These are phyloP conservation scores for Rhodotorula sp. DNA, from an alignment of 1,284 basidiomycete genomes.

Conservation along the genomic window DNA sequence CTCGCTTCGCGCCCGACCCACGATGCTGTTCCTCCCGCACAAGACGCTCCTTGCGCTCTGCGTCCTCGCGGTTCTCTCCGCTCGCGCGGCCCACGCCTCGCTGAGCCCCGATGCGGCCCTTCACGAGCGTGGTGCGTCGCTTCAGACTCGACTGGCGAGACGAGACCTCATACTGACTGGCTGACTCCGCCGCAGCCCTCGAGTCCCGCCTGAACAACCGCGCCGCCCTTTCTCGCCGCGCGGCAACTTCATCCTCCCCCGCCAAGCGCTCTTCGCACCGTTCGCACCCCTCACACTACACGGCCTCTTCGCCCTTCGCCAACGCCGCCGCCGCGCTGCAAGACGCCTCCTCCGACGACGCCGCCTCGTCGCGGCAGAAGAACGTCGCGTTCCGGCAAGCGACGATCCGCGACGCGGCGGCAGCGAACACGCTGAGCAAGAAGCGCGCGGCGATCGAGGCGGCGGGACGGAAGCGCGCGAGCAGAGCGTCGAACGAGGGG, in stretches of 20 bases:
- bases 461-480: too few relatives aligned
- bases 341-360: too few relatives aligned
- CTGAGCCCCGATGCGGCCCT: too few relatives aligned
- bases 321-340: not conserved
- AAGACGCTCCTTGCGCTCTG: slow-evolving; percentile 6
- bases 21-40: not conserved
- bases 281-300: not conserved
- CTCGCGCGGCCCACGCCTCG: not conserved
- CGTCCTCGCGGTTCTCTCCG: slow-evolving; percentile 12
- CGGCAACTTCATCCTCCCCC: not conserved
- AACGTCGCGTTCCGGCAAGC: slow-evolving; percentile 5
- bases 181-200: not conserved
- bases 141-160: too few relatives aligned
- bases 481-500: too few relatives aligned
- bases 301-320: not conserved
- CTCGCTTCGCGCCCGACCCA: too few relatives aligned
- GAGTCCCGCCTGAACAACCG: not conserved
- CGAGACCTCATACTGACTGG: not conserved
- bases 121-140: not conserved
- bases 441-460: not conserved
- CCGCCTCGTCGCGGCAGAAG: not conserved
- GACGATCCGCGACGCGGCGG: not conserved
- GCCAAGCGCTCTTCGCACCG: not conserved
- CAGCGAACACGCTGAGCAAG: not conserved
- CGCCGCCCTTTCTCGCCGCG: not conserved